Evolutionary conservation across 768 basidiomycete species (phyloP).

Genomic region (Hygrophoropsis aurantiaca): DNA sequence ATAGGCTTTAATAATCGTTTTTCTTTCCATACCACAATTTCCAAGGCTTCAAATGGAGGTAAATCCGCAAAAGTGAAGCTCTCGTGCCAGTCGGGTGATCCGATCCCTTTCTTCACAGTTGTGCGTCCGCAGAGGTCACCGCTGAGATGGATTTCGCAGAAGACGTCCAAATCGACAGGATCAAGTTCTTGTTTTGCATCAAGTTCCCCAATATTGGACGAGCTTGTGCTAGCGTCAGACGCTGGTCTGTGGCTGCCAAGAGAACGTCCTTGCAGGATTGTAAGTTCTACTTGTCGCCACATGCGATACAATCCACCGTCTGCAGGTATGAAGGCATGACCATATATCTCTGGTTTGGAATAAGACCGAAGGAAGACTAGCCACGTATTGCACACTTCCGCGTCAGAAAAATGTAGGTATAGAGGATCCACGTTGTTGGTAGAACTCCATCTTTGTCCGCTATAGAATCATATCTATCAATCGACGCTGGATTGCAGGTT

Average conservation of each 20-base stretch:
- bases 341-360: slow-evolving; percentile 79
- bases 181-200: slow-evolving; percentile 43
- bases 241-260: slow-evolving; percentile 53
- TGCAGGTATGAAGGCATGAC: slow-evolving; percentile 48
- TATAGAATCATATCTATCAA: slow-evolving; percentile 19
- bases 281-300: slow-evolving; percentile 81
- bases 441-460: slow-evolving; percentile 62
- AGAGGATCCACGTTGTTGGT: slow-evolving; percentile 57
- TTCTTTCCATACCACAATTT: slow-evolving; percentile 68
- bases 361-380: slow-evolving; percentile 78
- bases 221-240: slow-evolving; percentile 21
- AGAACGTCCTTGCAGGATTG: slow-evolving; percentile 72
- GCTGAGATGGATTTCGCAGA: slow-evolving; percentile 78
- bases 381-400: slow-evolving; percentile 72
- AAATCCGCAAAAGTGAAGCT: slow-evolving; percentile 70
- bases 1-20: slow-evolving; percentile 59
- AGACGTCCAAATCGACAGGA: slow-evolving; percentile 65
- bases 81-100: slow-evolving; percentile 82
- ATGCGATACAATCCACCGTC: slow-evolving; percentile 83
- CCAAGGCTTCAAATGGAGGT: slow-evolving; percentile 73
- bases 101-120: slow-evolving; percentile 65
- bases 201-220: slow-evolving; percentile 25
- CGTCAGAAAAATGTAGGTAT: slow-evolving; percentile 69
- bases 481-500: background rate
- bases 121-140: slow-evolving; percentile 69